A percentile compares a stretch with the other conserved stretches of the same genome.
These are phyloP conservation scores for Pichia sp. DNA, from an alignment of 1,139 yeast genomes.

Conservation along the genomic window DNA sequence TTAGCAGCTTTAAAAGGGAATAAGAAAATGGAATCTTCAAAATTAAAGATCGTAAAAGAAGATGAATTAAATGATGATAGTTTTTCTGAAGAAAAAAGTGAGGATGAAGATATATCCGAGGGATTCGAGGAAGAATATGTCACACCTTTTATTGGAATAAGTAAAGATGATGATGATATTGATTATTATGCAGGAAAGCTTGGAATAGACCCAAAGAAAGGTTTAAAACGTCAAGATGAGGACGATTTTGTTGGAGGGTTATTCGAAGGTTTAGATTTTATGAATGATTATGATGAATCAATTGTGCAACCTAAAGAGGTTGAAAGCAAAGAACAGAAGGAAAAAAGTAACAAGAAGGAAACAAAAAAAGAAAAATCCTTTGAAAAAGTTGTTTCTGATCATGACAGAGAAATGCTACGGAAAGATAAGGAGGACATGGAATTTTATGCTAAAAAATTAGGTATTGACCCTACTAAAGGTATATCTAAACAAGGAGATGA, in stretches of 20 bases:
- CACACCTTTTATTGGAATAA: constrained; percentile 15
- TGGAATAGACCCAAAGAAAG: constrained; percentile 35
- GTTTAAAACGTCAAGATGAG: constrained; percentile 22
- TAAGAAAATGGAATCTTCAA: constrained; percentile 6
- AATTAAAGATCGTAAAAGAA: constrained; percentile 19
- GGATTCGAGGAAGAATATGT: constrained; percentile 8
- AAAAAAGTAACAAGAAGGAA: constrained; percentile 8
- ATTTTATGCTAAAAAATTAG: constrained; percentile 78
- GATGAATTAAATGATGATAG: constrained; percentile 23
- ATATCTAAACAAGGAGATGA: constrained; percentile 24
- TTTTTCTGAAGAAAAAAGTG: constrained; percentile 9
- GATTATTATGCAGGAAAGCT: constrained; percentile 69
- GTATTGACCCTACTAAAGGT: constrained; percentile 30
- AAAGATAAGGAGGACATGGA: constrained; percentile 77
- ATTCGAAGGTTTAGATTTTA: constrained; percentile 47
- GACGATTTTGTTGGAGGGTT: constrained; percentile 30
- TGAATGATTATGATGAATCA: constrained; percentile 13
- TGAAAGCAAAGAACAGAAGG: not conserved
- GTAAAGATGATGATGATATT: constrained; percentile 73
- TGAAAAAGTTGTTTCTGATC: constrained; percentile 5
- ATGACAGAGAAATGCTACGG: constrained; percentile 40
- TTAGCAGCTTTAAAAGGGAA: constrained; percentile 16
- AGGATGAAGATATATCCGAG: constrained; percentile 1
- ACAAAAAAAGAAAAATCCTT: too few species aligned
- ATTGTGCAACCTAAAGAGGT: not conserved